Evolutionary conservation across 2,329 filamentous ascomycete species (phyloP), one percentile per base, ranked within the genome.

Genomic region (Aspergillus ibericus): DNA sequence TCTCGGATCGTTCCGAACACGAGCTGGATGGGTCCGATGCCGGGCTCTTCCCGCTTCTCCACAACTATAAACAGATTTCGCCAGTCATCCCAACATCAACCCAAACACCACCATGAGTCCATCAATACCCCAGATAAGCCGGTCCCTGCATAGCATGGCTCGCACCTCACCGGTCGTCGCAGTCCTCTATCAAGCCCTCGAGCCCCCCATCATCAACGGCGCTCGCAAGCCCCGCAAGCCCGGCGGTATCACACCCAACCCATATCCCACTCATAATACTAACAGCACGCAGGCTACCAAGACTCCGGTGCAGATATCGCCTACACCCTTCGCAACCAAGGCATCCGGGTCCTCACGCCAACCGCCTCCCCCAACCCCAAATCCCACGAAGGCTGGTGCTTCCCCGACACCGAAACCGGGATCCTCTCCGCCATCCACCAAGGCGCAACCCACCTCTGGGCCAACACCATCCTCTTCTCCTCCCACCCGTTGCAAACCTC

Each of bases 231-330:
- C 80, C 1, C 77, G 72, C 63, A 83, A 83, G 58, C 80, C 80
- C 13, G 79, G 79, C 49, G 77, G 78, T 77, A 64, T 35, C 35
- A 65, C 34, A n/a, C 13, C 13, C 20, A 22, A 13, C 22, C 5
- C 20, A 27, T 22, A 53, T 20, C 32, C 27, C 15, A 22, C 7
- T 20, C 38, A 29, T 27, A 48, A 29, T 27, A 48, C n/a, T 40
- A 36, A 32, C 5, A 38, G 40, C 56, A 38, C 62, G 8, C 54
- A 81, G 80, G 80, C 8, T 82, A 82, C 58, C 75, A 75, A 50
- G 80, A 82, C 62, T 81, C 80, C 0, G 77, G 80, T 4, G 75
- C 79, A 18, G 81, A 82, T 59, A 81, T 82, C 52, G 79, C 79
- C 7, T 80, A 75, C 63, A 71, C 70, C 1, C 68, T 82, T 6